A percentile compares a stretch with the other conserved stretches of the same genome.
phyloP scores from a whole-genome alignment of 805 yeast species.

The Kazachstania psychrophila region DNA sequence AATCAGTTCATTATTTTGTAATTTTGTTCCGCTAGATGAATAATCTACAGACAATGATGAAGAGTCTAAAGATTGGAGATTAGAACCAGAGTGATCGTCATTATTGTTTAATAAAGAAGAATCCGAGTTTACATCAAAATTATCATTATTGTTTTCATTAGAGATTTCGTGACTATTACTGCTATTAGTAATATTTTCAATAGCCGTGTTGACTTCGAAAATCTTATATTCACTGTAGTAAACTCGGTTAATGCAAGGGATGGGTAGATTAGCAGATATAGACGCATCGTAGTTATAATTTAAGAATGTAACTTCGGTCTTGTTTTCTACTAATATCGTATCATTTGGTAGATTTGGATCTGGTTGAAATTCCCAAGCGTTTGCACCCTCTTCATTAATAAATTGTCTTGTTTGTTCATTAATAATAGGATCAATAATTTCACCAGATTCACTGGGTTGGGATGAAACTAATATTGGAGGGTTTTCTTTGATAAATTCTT shows the following conservation, averaged over 20 bases:
- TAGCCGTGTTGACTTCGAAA: conserved; percentile 45
- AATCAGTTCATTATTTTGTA: conserved; percentile 35
- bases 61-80: neutral
- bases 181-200: conserved; percentile 1
- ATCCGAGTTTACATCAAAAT: no score
- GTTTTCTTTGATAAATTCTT: conserved; percentile 29
- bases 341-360: conserved; percentile 44
- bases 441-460: conserved; percentile 5
- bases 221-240: conserved; percentile 85
- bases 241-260: conserved; percentile 73
- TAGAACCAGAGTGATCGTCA: neutral
- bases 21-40: neutral
- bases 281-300: conserved; percentile 53
- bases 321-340: conserved; percentile 54
- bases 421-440: conserved; percentile 27
- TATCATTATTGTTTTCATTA: no score
- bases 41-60: neutral
- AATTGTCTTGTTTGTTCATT: conserved; percentile 32
- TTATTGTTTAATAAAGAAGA: neutral
- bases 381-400: conserved; percentile 80
- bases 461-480: conserved; percentile 37
- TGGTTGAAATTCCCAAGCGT: conserved; percentile 81
- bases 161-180: neutral
- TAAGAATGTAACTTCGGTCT: conserved; percentile 49
- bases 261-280: conserved; percentile 72